Percentiles rank a stretch among this genome's conserved stretches.
phyloP scores from a whole-genome alignment of 139 green algal species.

The Choricystis sp. region DNA sequence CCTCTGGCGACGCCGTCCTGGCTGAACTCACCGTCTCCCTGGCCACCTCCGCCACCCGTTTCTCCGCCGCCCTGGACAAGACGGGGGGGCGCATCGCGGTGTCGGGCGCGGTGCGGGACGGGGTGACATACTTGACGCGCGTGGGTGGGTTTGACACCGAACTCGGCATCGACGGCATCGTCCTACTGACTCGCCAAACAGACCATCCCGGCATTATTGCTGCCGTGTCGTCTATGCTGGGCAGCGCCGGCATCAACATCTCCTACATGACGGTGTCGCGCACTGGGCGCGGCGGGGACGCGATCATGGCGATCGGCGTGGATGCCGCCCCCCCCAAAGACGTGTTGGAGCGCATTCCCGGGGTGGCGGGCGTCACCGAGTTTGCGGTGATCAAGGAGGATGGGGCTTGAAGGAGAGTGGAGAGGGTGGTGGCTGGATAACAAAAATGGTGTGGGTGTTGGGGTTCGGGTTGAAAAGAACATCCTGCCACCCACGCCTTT shows the following conservation, averaged over 20 bases:
- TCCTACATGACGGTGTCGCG: constrained; percentile 80
- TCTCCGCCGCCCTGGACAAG: constrained; percentile 52
- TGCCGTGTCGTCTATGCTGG: constrained; percentile 50
- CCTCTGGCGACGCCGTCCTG: constrained; percentile 12
- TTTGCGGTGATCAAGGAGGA: constrained; percentile 17
- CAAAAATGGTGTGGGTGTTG: background rate
- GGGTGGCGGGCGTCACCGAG: constrained; percentile 26
- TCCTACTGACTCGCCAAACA: constrained; percentile 60
- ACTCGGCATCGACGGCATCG: constrained; percentile 40
- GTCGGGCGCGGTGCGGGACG: constrained; percentile 47
- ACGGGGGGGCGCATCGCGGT: constrained; percentile 40
- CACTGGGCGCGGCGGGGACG: constrained; percentile 24
- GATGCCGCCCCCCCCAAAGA: constrained; percentile 39
- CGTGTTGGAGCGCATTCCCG: constrained; percentile 18
- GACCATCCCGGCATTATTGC: constrained; percentile 90
- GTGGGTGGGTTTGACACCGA: constrained; percentile 82
- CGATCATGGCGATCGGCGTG: constrained; percentile 91
- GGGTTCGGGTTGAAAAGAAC: no score
- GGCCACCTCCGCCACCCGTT: constrained; percentile 37
- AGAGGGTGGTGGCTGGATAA: background rate
- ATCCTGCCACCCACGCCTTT: no score
- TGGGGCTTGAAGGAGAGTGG: background rate
- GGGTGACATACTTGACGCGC: constrained; percentile 58
- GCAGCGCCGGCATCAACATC: constrained; percentile 69
- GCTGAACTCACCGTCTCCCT: constrained; percentile 38